Evolutionary conservation across 306 rosid species (phyloP).

Genomic region (Heteromeles arbutifolia): DNA sequence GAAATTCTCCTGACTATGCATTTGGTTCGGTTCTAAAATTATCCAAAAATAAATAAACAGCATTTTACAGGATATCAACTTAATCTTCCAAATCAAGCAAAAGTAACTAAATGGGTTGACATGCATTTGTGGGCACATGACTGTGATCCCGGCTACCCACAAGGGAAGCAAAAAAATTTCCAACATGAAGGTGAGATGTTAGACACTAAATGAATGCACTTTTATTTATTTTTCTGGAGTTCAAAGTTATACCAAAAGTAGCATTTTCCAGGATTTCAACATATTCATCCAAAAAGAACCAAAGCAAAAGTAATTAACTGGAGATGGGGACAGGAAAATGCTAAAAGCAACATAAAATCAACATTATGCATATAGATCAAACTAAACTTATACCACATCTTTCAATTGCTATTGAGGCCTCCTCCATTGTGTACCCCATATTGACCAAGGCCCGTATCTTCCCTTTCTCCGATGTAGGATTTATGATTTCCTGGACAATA

Average conservation of each 20-base stretch:
- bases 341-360: not conserved
- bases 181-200: not conserved
- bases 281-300: not conserved
- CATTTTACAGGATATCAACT: not conserved
- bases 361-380: not conserved
- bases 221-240: not conserved
- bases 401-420: slow-evolving; percentile 66
- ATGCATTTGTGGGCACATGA: not conserved
- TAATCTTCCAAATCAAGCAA: not conserved
- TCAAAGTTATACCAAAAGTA: not conserved
- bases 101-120: not conserved
- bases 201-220: not conserved
- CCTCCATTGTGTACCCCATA: slow-evolving; percentile 65
- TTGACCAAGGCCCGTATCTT: slow-evolving; percentile 38
- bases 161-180: not conserved
- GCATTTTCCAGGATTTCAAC: not conserved
- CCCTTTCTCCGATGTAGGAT: slow-evolving; percentile 32
- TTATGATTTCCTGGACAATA: slow-evolving; percentile 44
- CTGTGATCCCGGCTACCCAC: not conserved
- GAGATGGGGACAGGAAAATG: not conserved
- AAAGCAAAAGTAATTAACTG: not conserved
- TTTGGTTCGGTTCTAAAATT: no score
- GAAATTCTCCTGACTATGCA: not conserved
- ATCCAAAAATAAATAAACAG: not conserved
- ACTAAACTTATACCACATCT: slow-evolving; percentile 58